Conservation (phyloP, 225 moss, liverwort and hornwort genomes). For the Physcomitrellopsis africana region DNA sequence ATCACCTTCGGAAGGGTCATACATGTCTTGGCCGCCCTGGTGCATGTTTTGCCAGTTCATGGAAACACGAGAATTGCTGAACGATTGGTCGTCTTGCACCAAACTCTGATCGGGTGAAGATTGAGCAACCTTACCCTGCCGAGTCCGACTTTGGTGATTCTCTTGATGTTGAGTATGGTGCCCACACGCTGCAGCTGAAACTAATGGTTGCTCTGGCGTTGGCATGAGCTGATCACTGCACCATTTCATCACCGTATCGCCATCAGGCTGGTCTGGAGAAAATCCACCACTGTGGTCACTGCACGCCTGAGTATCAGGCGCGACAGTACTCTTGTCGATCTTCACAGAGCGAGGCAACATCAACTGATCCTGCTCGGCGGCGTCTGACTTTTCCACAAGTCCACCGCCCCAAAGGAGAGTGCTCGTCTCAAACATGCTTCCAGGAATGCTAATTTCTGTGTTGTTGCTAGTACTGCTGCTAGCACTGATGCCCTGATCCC, state of each 20-base stretch:
- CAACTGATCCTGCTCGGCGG: conserved; percentile 22
- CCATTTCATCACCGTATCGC: conserved; percentile 72
- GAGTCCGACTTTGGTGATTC: background rate
- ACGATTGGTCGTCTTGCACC: conserved; percentile 26
- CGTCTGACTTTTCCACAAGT: conserved; percentile 27
- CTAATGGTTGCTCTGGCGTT: conserved; percentile 23
- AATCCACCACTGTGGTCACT: conserved; percentile 45
- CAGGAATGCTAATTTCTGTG: conserved; percentile 42
- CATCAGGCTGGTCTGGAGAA: conserved; percentile 51
- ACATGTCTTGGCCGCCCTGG: conserved; percentile 64
- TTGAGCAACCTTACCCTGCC: background rate
- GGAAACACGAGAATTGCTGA: conserved; percentile 27
- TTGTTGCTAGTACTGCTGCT: conserved; percentile 64
- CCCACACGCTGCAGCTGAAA: background rate
- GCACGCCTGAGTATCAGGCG: conserved; percentile 23
- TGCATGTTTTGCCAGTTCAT: conserved; percentile 74
- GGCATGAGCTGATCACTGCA: conserved; percentile 51
- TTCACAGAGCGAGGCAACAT: conserved; percentile 24
- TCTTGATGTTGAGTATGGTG: conserved; percentile 26
- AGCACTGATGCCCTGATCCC: conserved; percentile 56
- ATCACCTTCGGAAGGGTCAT: conserved; percentile 45
- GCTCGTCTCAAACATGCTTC: conserved; percentile 49
- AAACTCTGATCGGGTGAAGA: background rate
- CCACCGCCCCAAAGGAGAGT: conserved; percentile 47
- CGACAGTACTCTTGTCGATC: background rate